These are phyloP conservation scores for Rubroshorea leprosula DNA, from an alignment of 345 rosid genomes.

Conservation along the genomic window DNA sequence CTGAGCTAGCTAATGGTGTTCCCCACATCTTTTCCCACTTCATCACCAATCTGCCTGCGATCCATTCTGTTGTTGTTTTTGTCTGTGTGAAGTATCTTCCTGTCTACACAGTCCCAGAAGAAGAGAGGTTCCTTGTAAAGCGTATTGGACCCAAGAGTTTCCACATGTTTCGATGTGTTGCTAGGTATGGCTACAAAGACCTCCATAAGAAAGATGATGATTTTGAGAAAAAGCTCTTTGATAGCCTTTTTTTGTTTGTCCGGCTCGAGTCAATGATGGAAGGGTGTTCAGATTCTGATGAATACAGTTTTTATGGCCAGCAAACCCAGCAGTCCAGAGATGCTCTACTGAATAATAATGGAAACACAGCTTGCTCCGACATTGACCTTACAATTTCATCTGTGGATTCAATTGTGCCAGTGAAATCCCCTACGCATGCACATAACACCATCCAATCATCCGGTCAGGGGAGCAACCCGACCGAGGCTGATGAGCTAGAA, in stretches of 20 bases:
- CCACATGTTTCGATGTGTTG: conserved; percentile 77
- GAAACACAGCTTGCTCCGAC: conserved; percentile 24
- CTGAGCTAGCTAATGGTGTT: conserved; percentile 73
- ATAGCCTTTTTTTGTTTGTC: conserved; percentile 45
- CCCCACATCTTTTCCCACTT: conserved; percentile 86
- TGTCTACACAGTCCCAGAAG: conserved; percentile 76
- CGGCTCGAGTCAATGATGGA: conserved; percentile 72
- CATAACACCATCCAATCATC: conserved; percentile 30
- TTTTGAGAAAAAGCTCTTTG: conserved; percentile 62
- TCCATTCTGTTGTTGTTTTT: conserved; percentile 70
- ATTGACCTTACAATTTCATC: conserved; percentile 37
- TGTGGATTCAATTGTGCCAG: conserved; percentile 39
- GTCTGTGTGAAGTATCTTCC: conserved; percentile 78
- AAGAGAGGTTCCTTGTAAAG: conserved; percentile 71
- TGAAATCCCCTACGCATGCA: conserved; percentile 23
- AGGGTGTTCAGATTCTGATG: conserved; percentile 60
- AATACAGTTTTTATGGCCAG: conserved; percentile 41
- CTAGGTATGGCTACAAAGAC: conserved; percentile 82
- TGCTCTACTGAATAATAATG: conserved; percentile 18
- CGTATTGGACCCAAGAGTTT: conserved; percentile 70
- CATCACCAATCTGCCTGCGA: conserved; percentile 73
- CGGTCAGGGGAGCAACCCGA: conserved; percentile 37
- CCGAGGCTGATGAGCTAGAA: conserved; percentile 51
- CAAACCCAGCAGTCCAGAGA: conserved; percentile 35
- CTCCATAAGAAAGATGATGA: conserved; percentile 74